phyloP scores from a whole-genome alignment of 2,329 filamentous ascomycete genomes.

The Exserohilum turcica region DNA sequence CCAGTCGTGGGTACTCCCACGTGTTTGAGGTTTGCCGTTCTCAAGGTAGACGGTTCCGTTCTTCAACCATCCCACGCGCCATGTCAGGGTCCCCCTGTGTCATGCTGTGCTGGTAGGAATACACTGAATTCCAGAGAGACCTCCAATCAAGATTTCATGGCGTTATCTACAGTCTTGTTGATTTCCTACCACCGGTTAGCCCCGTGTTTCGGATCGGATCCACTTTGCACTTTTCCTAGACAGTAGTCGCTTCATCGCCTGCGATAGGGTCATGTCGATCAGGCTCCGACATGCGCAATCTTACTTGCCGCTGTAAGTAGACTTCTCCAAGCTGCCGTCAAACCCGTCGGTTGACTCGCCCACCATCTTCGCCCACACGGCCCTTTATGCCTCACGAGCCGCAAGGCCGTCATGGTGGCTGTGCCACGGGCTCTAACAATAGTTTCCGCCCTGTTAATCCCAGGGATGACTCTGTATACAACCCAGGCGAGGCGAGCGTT shows the following conservation, averaged over 20 bases:
- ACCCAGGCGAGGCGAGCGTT: conserved; percentile 16
- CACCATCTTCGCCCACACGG: conserved; percentile 26
- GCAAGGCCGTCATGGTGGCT: conserved; percentile 21
- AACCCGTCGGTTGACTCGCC: conserved; percentile 14
- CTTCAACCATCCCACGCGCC: conserved; percentile 17
- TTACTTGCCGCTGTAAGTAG: conserved; percentile 18
- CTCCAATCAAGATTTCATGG: conserved; percentile 19
- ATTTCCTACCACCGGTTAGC: conserved; percentile 7
- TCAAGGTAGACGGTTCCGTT: conserved; percentile 9
- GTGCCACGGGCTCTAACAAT: conserved; percentile 22
- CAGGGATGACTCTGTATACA: conserved; percentile 12
- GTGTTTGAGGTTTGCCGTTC: conserved; percentile 20
- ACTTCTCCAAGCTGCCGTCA: conserved; percentile 15
- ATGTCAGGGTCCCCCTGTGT: conserved; percentile 18
- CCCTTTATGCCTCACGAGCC: conserved; percentile 23
- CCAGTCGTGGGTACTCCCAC: conserved; percentile 7
- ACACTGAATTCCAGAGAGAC: conserved; percentile 16
- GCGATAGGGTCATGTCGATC: conserved; percentile 35
- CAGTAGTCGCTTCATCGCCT: conserved; percentile 19
- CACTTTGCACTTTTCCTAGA: conserved; percentile 21
- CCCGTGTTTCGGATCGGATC: conserved; percentile 30
- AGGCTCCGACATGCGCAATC: conserved; percentile 18
- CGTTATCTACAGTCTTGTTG: conserved; percentile 20
- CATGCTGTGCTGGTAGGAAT: conserved; percentile 16
- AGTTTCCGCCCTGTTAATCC: background rate